Evolutionary conservation across 352 stramenopile species (phyloP), one percentile per base, ranked within the genome.

Genomic region (Elongisporangium undulatum): DNA sequence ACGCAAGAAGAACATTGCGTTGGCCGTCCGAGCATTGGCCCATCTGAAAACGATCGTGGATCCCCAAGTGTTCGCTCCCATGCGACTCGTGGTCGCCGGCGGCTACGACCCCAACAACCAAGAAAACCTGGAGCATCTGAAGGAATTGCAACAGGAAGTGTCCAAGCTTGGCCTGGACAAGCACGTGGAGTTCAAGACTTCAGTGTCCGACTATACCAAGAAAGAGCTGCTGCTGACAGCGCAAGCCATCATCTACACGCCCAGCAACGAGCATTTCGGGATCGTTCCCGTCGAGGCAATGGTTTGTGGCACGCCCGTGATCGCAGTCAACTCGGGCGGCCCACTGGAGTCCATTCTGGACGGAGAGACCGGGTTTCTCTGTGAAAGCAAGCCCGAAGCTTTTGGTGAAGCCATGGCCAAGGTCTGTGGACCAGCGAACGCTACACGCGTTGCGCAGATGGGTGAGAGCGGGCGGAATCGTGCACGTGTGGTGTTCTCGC

Each of bases 201-300:
- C 89, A 0, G 84, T 98, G 45, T 92, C 81, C 0, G 91, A 98
- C 71, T 64, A 68, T 15, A 90, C 89, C 73, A 92, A 97, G 58
- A 86, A 91, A 4, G 67, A 85, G 34, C 67, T 99, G 24, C 76
- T 99, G 24, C 67, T 74, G 49, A 87, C 75, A 2, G 91, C 94
- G 3, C 78, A 84, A 15, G 94, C 88, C 24, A 85, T 98, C 29
- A 68, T 99, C 17, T 99, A 99, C 71, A 99, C 97, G 41, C 97
- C 97, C 10, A 82, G 95, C 57, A 85, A 93, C 38, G 97, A 99
- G 73, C 97, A 99, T 72, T 99, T 99, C 75, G 97, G 97, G n/a
- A 99, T 99, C 63, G 97, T 99, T 2, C 97, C 97, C 0, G 78
- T 99, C 16, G 97, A 99, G 68, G 95, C 93, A n/a, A 99, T 99